Evolutionary conservation across 805 yeast genomes (phyloP).

Genomic region (Torulaspora gathmanii): DNA sequence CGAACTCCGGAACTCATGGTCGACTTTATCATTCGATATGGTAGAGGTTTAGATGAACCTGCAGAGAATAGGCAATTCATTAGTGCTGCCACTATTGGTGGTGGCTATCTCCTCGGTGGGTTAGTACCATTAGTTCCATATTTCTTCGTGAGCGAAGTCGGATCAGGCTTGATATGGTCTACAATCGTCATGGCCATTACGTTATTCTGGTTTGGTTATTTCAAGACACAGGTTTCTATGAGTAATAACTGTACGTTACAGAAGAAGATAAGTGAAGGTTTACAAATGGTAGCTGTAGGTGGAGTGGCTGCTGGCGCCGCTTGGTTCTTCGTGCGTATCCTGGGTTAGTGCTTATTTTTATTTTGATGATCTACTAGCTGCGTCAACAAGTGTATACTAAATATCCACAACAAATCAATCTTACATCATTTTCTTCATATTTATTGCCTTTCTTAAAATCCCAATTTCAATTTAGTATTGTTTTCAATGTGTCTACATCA

Average conservation of each 20-base stretch:
- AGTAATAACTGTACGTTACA: conserved; percentile 64
- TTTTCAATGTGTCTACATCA: conserved; percentile 47
- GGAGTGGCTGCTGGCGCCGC: conserved; percentile 98
- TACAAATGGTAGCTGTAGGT: conserved; percentile 91
- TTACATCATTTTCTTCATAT: conserved; percentile 1
- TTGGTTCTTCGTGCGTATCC: conserved; percentile 79
- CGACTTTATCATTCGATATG: conserved; percentile 81
- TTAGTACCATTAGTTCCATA: conserved; percentile 88
- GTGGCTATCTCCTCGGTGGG: conserved; percentile 86
- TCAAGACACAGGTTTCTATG: conserved; percentile 79
- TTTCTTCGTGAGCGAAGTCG: conserved; percentile 73
- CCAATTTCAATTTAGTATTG: conserved; percentile 23
- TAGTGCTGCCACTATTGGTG: conserved; percentile 85
- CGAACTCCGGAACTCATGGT: conserved; percentile 72
- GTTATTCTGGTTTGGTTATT: conserved; percentile 78
- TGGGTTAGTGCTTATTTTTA: conserved; percentile 39
- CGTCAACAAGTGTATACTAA: conserved; percentile 11
- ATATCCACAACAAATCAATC: conserved; percentile 11
- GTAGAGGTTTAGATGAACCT: conserved; percentile 93
- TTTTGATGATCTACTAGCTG: not conserved
- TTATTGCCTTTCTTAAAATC: not conserved
- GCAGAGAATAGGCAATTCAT: conserved; percentile 86
- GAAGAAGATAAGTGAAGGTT: conserved; percentile 68
- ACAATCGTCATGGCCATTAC: conserved; percentile 81
- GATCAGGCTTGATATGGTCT: conserved; percentile 68